Conservation (phyloP, 495 filamentous ascomycete genomes). For the Rhizodiscina lignyota region DNA sequence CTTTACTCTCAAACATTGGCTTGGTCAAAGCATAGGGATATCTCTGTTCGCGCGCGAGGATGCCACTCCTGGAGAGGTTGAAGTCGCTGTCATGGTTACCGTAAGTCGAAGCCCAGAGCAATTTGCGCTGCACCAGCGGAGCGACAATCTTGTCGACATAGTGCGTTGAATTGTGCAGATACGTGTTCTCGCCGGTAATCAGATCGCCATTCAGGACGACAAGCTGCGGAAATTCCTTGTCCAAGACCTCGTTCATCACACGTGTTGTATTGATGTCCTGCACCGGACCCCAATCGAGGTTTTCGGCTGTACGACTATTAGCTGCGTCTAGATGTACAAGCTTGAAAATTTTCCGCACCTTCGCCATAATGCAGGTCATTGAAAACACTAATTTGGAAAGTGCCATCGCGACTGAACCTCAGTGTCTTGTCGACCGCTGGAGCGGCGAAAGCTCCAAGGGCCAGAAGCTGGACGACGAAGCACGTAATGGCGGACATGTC, state of each 20-base stretch:
- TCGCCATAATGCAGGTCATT: slow-evolving; percentile 5
- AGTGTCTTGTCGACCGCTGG: too few relatives aligned
- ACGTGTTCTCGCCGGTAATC: slow-evolving; percentile 52
- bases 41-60: slow-evolving; percentile 36
- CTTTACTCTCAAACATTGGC: slow-evolving; percentile 26
- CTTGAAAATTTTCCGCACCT: not conserved
- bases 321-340: too few relatives aligned
- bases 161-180: slow-evolving; percentile 34
- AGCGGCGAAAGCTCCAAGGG: too few relatives aligned
- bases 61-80: slow-evolving; percentile 36
- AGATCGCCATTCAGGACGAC: slow-evolving; percentile 62
- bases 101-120: slow-evolving; percentile 53
- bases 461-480: too few relatives aligned
- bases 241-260: slow-evolving; percentile 44
- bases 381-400: slow-evolving; percentile 12
- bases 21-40: slow-evolving; percentile 38
- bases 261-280: slow-evolving; percentile 42
- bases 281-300: slow-evolving; percentile 33
- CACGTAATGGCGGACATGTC: too few relatives aligned
- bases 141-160: slow-evolving; percentile 49
- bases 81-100: slow-evolving; percentile 56
- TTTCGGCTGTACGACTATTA: too few relatives aligned
- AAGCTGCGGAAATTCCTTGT: slow-evolving; percentile 37
- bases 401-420: too few relatives aligned
- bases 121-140: slow-evolving; percentile 31